Evolutionary conservation across 202 grass and related monocot species (phyloP).

Genomic region (Digitaria exilis): DNA sequence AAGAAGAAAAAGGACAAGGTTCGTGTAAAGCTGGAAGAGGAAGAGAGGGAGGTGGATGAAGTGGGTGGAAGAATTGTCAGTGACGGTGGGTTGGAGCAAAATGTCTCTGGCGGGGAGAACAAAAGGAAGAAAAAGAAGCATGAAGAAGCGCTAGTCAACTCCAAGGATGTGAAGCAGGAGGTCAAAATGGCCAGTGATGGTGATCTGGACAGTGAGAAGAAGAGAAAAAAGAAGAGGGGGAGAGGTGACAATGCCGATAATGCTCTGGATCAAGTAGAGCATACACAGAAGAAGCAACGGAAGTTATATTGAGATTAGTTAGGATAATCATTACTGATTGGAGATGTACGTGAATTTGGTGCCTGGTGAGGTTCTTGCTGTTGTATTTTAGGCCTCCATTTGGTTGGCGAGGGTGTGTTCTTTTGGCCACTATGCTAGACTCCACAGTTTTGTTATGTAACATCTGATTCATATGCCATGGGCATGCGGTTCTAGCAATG

Average conservation of each 20-base stretch:
- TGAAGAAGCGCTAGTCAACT: background rate
- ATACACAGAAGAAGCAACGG: constrained; percentile 48
- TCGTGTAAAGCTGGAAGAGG: constrained; percentile 23
- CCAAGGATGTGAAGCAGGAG: background rate
- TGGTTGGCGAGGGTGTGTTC: background rate
- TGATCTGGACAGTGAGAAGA: constrained; percentile 34
- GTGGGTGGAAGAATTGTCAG: background rate
- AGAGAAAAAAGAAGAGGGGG: constrained; percentile 39
- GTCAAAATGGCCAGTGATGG: background rate
- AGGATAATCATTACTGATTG: background rate
- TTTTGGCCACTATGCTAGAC: constrained; percentile 13
- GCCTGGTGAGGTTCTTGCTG: constrained; percentile 24
- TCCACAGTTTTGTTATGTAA: constrained; percentile 11
- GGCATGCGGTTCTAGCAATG: constrained; percentile 20
- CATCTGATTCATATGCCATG: constrained; percentile 30
- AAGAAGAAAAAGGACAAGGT: constrained; percentile 14
- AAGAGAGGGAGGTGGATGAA: background rate
- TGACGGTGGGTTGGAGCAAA: background rate
- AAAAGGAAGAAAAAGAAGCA: constrained; percentile 33
- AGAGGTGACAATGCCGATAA: constrained; percentile 5
- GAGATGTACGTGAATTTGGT: background rate
- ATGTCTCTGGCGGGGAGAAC: background rate
- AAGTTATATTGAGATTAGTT: constrained; percentile 20
- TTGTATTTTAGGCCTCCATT: constrained; percentile 44
- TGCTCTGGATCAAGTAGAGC: background rate